Conservation (phyloP, 805 yeast genomes). For the Starmerella floris region DNA sequence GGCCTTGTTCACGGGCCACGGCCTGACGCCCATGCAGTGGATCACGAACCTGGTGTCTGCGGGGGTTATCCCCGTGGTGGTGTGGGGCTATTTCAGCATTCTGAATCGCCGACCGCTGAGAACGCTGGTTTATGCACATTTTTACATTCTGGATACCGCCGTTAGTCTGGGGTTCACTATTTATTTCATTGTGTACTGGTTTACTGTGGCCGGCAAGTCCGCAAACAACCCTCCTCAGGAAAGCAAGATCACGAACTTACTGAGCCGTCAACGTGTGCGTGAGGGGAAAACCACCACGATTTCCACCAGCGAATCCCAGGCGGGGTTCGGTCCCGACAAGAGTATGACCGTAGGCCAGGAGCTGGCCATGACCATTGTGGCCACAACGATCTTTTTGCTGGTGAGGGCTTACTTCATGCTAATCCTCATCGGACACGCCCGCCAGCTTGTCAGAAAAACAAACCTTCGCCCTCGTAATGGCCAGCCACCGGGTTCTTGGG, state of each 20-base stretch:
- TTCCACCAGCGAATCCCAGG: background rate
- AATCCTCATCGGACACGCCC: constrained; percentile 44
- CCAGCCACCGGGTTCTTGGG: constrained; percentile 24
- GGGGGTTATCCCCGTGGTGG: constrained; percentile 48
- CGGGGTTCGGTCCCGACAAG: constrained; percentile 9
- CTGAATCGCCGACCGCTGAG: constrained; percentile 45
- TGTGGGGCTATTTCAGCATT: constrained; percentile 42
- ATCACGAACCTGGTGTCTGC: constrained; percentile 55
- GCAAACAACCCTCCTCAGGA: constrained; percentile 12
- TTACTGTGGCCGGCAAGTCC: constrained; percentile 28
- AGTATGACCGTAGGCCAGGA: constrained; percentile 25
- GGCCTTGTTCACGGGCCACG: constrained; percentile 77
- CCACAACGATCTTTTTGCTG: constrained; percentile 36
- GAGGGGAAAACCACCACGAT: background rate
- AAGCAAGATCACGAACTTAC: background rate
- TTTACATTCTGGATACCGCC: constrained; percentile 55
- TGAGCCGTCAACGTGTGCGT: background rate
- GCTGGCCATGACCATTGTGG: constrained; percentile 34
- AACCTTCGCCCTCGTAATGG: constrained; percentile 29
- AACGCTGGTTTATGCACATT: constrained; percentile 47
- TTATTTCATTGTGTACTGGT: constrained; percentile 69
- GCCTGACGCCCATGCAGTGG: constrained; percentile 73
- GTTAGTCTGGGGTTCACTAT: constrained; percentile 55
- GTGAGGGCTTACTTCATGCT: constrained; percentile 43
- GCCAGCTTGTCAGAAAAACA: constrained; percentile 35